Conservation (phyloP, 1,284 basidiomycete genomes). For the Heterobasidion annosum region DNA sequence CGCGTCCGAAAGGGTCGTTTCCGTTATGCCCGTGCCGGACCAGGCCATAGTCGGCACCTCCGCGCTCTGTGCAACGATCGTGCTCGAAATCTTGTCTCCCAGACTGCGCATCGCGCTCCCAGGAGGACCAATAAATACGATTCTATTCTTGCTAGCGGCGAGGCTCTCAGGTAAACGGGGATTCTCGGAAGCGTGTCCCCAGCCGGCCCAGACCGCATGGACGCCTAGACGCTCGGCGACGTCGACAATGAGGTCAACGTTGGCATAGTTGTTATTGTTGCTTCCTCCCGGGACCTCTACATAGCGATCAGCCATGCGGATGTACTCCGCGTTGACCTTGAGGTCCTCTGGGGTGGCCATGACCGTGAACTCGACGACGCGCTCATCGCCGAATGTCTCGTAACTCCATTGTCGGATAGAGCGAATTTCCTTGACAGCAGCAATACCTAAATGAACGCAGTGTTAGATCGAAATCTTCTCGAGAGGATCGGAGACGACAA, state of each 20-base stretch:
- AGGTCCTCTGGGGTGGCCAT: conserved; percentile 99
- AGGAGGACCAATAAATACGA: conserved; percentile 98
- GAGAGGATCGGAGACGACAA: conserved; percentile 11
- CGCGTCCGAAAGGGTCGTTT: conserved; percentile 79
- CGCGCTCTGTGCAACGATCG: conserved; percentile 97
- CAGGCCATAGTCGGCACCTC: conserved; percentile 99
- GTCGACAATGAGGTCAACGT: conserved; percentile 98
- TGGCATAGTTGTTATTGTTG: conserved; percentile 99
- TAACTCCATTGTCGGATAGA: conserved; percentile 99
- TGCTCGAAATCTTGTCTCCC: conserved; percentile 99
- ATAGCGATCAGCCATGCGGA: conserved; percentile 99
- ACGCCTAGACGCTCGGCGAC: conserved; percentile 96
- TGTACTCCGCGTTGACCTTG: conserved; percentile 99
- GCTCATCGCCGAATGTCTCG: conserved; percentile 96
- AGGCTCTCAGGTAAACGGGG: conserved; percentile 96
- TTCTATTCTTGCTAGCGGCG: conserved; percentile 87
- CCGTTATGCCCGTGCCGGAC: conserved; percentile 93
- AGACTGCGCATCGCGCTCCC: conserved; percentile 99
- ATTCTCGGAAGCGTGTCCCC: conserved; percentile 99
- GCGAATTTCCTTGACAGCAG: conserved; percentile 98
- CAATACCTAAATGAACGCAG: conserved; percentile 62
- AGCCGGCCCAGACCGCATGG: conserved; percentile 99
- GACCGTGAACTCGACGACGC: conserved; percentile 96
- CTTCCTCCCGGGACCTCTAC: conserved; percentile 97
- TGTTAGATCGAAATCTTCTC: conserved; percentile 12